Conservation (phyloP, 768 basidiomycete genomes). For the Lactarius trivialis region DNA sequence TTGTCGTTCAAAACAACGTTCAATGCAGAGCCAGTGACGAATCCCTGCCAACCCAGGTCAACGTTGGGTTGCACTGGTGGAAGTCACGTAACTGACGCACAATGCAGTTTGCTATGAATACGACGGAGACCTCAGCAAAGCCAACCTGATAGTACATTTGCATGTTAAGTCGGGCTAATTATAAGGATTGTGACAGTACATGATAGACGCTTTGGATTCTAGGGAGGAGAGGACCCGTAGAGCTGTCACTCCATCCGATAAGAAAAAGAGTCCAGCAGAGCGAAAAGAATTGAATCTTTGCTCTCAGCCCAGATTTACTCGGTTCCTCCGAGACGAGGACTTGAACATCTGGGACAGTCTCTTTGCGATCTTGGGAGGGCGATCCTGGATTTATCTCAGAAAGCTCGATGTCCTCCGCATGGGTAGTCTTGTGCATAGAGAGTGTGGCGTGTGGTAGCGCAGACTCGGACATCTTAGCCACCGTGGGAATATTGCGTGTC, state of each 20-base stretch:
- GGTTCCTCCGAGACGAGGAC: not conserved
- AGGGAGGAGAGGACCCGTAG: conserved; percentile 68
- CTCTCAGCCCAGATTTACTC: not conserved
- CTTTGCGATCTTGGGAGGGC: not conserved
- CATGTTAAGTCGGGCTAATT: not conserved
- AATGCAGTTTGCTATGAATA: conserved; percentile 48
- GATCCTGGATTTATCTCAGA: not conserved
- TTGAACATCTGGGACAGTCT: not conserved
- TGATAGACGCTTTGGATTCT: conserved; percentile 55
- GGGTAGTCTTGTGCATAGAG: not conserved
- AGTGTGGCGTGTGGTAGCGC: no score
- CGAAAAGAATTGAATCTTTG: conserved; percentile 43
- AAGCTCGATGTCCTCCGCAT: not conserved
- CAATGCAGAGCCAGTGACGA: conserved; percentile 39
- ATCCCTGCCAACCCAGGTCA: conserved; percentile 35
- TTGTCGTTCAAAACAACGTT: conserved; percentile 44
- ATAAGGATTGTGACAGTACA: conserved; percentile 27
- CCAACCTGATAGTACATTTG: conserved; percentile 32
- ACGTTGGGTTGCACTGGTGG: not conserved
- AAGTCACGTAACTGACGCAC: conserved; percentile 27
- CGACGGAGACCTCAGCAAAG: conserved; percentile 51
- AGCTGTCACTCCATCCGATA: conserved; percentile 74
- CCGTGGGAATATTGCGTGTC: conserved; percentile 20
- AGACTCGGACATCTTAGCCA: no score
- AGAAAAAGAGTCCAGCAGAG: conserved; percentile 54